These are phyloP conservation scores for Penicillium coprophilum DNA, from an alignment of 495 filamentous ascomycete species.

Conservation along the genomic window DNA sequence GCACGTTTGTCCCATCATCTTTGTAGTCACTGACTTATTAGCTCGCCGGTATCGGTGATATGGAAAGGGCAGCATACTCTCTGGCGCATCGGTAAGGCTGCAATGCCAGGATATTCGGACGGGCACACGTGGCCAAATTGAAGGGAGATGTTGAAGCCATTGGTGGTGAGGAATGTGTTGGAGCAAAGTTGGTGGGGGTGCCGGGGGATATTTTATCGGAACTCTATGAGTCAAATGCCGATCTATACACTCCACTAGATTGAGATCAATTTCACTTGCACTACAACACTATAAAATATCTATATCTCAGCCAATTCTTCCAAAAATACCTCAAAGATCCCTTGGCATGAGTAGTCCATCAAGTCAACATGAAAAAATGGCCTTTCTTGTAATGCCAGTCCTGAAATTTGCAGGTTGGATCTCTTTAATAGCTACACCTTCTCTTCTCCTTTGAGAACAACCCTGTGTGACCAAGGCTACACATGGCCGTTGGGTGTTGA, in stretches of 20 bases:
- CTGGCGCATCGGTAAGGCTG: slow-evolving; percentile 82
- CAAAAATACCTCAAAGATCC: no score
- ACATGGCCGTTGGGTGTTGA: no score
- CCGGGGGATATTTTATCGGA: slow-evolving; percentile 25
- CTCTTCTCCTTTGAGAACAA: no score
- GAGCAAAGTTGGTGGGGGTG: slow-evolving; percentile 23
- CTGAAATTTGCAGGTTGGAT: no score
- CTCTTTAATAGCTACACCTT: no score
- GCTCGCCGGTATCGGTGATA: slow-evolving; percentile 22
- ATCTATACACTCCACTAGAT: slow-evolving; percentile 6
- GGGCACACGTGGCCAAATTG: slow-evolving; percentile 75
- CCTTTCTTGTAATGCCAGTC: no score
- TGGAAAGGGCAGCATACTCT: slow-evolving; percentile 58
- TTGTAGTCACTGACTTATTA: slow-evolving; percentile 84
- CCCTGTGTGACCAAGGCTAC: no score
- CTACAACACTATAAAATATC: no score
- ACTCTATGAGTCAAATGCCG: slow-evolving; percentile 21
- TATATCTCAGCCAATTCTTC: no score
- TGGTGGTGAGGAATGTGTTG: slow-evolving; percentile 21
- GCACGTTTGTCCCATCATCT: slow-evolving; percentile 93
- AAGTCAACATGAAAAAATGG: no score
- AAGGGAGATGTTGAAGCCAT: slow-evolving; percentile 56
- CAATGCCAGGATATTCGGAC: slow-evolving; percentile 77
- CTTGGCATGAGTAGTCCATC: no score
- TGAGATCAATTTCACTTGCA: no score